Percentiles rank a stretch among this genome's conserved stretches.
These are phyloP conservation scores for Cladochytrium replicatum DNA, from an alignment of 192 early-diverging fungal species.

Conservation along the genomic window DNA sequence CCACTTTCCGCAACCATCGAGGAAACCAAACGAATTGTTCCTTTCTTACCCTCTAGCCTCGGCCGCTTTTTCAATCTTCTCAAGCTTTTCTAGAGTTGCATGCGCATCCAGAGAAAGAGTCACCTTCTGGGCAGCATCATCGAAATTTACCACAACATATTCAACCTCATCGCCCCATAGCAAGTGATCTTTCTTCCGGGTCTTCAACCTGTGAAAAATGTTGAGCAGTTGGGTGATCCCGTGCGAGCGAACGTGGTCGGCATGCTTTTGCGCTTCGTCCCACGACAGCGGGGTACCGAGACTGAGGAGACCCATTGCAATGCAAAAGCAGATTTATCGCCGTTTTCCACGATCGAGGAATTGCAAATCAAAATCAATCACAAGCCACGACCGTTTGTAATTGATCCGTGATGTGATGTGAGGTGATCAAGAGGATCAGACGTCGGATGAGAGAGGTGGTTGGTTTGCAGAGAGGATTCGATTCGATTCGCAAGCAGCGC, in stretches of 20 bases:
- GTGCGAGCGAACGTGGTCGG: conserved; percentile 76
- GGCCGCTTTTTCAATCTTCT: conserved; percentile 60
- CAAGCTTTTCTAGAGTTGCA: conserved; percentile 63
- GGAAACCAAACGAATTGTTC: too few relatives aligned
- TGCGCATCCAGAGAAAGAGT: conserved; percentile 70
- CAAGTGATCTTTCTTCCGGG: conserved; percentile 65
- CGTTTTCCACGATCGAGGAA: too few relatives aligned
- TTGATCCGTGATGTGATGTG: too few relatives aligned
- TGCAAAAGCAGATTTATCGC: too few relatives aligned
- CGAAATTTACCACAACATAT: conserved; percentile 79
- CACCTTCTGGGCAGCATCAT: conserved; percentile 60
- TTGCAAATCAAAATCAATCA: too few relatives aligned
- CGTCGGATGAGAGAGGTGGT: too few relatives aligned
- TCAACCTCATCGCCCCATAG: conserved; percentile 99
- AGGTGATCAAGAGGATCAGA: too few relatives aligned
- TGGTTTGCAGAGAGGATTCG: too few relatives aligned
- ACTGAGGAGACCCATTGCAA: conserved; percentile 80
- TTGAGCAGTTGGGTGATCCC: conserved; percentile 91
- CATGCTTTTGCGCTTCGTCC: conserved; percentile 76
- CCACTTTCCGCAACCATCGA: too few relatives aligned
- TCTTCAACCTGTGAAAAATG: conserved; percentile 75
- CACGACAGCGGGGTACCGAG: conserved; percentile 94
- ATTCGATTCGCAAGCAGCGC: too few relatives aligned
- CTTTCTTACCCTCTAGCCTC: conserved; percentile 35
- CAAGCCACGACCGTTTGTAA: too few relatives aligned